phyloP scores from a whole-genome alignment of 108 stramenopile species.

The Nannochloropsis granulata region DNA sequence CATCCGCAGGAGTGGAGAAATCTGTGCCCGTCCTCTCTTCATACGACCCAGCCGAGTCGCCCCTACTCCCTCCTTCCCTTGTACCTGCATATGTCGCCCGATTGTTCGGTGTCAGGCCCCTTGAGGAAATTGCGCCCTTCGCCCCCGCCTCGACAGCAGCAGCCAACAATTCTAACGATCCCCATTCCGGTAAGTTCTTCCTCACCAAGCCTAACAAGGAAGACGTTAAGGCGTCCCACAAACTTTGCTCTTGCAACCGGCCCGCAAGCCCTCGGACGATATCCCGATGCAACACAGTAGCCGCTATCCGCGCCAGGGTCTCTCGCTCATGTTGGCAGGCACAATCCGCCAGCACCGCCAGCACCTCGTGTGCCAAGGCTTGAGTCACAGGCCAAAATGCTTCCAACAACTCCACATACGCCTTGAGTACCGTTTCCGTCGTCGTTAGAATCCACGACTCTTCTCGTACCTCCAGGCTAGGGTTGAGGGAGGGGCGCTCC shows the following conservation, averaged over 20 bases:
- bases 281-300: background rate
- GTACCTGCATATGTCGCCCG: background rate
- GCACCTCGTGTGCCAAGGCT: background rate
- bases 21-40: background rate
- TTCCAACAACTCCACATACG: background rate
- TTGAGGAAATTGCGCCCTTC: background rate
- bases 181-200: background rate
- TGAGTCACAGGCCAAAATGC: background rate
- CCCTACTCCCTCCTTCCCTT: background rate
- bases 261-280: background rate
- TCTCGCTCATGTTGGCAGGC: background rate
- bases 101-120: background rate
- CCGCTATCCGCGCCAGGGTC: background rate
- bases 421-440: background rate
- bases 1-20: background rate
- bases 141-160: background rate
- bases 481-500: constrained; percentile 12
- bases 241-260: background rate
- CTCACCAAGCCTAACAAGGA: background rate
- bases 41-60: background rate
- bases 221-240: background rate
- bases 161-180: background rate
- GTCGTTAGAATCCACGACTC: background rate
- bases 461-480: background rate
- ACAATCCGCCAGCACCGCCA: background rate